Percentiles rank a stretch among this genome's conserved stretches.
Evolutionary conservation across 1,284 basidiomycete genomes (phyloP).

Genomic region (Papiliotrema terrestris): DNA sequence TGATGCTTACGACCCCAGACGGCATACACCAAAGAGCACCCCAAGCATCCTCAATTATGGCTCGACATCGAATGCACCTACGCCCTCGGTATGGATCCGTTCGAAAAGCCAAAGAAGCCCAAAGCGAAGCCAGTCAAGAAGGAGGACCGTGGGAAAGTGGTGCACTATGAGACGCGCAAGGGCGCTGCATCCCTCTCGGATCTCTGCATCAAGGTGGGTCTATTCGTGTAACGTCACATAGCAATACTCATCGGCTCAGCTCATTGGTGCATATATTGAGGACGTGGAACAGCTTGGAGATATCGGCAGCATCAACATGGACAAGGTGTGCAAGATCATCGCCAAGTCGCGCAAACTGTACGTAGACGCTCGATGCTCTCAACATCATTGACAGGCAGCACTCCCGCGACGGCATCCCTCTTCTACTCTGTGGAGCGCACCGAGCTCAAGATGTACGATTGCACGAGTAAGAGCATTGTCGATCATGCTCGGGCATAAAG

Average conservation of each 20-base stretch:
- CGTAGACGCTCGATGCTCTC: slow-evolving; percentile 40
- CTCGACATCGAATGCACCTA: slow-evolving; percentile 78
- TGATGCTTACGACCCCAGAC: slow-evolving; percentile 56
- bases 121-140: slow-evolving; percentile 55
- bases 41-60: slow-evolving; percentile 63
- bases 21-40: slow-evolving; percentile 66
- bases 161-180: slow-evolving; percentile 65
- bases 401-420: slow-evolving; percentile 69
- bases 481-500: slow-evolving; percentile 9
- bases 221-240: too few relatives aligned
- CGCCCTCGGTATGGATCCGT: slow-evolving; percentile 68
- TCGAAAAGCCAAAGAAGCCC: slow-evolving; percentile 61
- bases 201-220: slow-evolving; percentile 63
- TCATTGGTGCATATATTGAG: slow-evolving; percentile 81
- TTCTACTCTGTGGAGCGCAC: slow-evolving; percentile 75
- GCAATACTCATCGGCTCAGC: slow-evolving; percentile 56
- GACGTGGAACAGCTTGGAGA: slow-evolving; percentile 87
- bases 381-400: slow-evolving; percentile 50
- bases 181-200: slow-evolving; percentile 65
- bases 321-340: slow-evolving; percentile 77
- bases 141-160: slow-evolving; percentile 50
- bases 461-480: slow-evolving; percentile 63
- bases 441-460: slow-evolving; percentile 78
- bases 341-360: slow-evolving; percentile 81
- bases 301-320: slow-evolving; percentile 74